phyloP scores from a whole-genome alignment of 2,329 filamentous ascomycete genomes.

The Sordariomycetes sp. region DNA sequence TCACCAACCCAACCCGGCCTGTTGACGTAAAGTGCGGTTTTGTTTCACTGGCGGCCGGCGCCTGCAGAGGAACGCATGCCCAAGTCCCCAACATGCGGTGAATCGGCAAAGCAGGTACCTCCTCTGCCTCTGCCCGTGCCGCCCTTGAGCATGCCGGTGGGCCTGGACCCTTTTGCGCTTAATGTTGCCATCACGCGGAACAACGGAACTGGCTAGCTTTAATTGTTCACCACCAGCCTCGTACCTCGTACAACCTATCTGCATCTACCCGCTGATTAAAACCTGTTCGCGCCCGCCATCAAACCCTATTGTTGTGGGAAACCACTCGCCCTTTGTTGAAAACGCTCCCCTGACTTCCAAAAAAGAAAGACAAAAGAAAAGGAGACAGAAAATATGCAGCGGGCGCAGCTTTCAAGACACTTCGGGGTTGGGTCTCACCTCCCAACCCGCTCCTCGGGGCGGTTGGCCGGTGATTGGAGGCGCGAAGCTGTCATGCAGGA shows the following conservation, averaged over 20 bases:
- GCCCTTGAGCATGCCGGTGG: background rate
- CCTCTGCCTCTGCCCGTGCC: background rate
- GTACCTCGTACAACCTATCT: background rate
- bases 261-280: background rate
- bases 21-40: background rate
- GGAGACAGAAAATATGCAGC: no score
- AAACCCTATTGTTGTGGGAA: background rate
- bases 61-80: background rate
- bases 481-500: background rate
- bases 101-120: background rate
- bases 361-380: background rate
- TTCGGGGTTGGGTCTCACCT: background rate
- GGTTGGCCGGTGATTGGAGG: background rate
- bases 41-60: background rate
- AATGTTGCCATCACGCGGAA: background rate
- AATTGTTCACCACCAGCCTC: background rate
- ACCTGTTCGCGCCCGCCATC: background rate
- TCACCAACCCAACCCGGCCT: background rate
- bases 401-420: no score
- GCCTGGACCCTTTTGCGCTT: background rate
- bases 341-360: background rate
- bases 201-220: background rate
- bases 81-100: background rate
- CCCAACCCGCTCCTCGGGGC: background rate
- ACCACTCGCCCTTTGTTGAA: background rate